Base-by-base conservation (phyloP, 2,329 filamentous ascomycete species). In the Penicillium sclerotigenum region DNA sequence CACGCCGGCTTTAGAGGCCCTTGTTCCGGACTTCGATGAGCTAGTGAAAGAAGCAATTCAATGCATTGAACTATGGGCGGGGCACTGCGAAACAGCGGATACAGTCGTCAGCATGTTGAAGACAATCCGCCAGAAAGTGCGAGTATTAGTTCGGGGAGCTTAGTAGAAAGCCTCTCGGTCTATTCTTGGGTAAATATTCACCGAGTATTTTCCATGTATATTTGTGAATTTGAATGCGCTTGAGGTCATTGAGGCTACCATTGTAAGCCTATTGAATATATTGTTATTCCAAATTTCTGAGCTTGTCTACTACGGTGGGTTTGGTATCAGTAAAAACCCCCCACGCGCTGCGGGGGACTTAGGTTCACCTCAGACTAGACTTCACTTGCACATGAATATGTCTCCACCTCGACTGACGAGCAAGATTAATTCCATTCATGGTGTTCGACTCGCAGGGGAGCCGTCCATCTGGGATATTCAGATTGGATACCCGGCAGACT, bases 391-490 rank as follows among this genome's bases (percentile, higher is more conserved):
- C 29, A 34, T 34, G 7, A 31, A 31, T 5, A 52, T 63, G 56
- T 43, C 59, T 47, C 57, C 58, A 7, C 26, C 37, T 18, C 52
- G 38, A 29, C 53, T 61, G 16, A 58, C 58, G 34, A 45, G 28
- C 10, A 46, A 46, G 2, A 55, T 71, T 13, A 42, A 52, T 18
- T 49, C 33, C 0, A 62, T 71, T 26, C 56, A 59, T 18, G 61
- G 59, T 9, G 57, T 80, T 38, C 68, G 67, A 33, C 57, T 77
- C 11, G 61, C 68, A 5, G 63, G 66, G 8, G 48, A 64, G 14
- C 46, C 68, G 16, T 68, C 63, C 34, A 60, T 63, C 20, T 77
- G 70, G 71, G 63, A 76, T 58, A 63, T 77, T 46, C 57, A 58
- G 13, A 41, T 70, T 42, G 47, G 52, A n/a, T 55, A 64, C 29